phyloP scores from a whole-genome alignment of 805 yeast species.

The Zygoascus flipseniorum region DNA sequence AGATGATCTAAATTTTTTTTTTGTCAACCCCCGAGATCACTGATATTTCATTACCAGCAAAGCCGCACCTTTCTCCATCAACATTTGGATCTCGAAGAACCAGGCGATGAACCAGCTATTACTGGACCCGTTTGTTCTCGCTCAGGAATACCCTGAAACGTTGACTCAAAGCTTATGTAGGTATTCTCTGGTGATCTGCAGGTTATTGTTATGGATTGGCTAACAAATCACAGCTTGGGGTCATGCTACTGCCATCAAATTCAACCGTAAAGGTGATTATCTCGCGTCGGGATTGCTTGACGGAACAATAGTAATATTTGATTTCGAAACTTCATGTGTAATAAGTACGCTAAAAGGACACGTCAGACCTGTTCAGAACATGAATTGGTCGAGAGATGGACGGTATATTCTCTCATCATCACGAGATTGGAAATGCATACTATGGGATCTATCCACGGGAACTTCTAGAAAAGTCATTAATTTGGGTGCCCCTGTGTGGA shows the following conservation, averaged over 20 bases:
- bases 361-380: conserved; percentile 59
- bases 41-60: not conserved
- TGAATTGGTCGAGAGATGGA: conserved; percentile 70
- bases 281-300: conserved; percentile 70
- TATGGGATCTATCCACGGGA: conserved; percentile 63
- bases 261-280: conserved; percentile 73
- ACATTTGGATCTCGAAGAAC: not conserved
- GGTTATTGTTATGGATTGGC: not conserved
- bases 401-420: conserved; percentile 60
- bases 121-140: conserved; percentile 83
- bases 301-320: conserved; percentile 68
- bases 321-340: conserved; percentile 55
- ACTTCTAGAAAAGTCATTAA: conserved; percentile 36
- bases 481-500: conserved; percentile 72
- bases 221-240: conserved; percentile 22
- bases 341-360: conserved; percentile 57
- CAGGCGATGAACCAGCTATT: conserved; percentile 63
- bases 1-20: not conserved
- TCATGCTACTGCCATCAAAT: conserved; percentile 57
- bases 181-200: conserved; percentile 5
- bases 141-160: conserved; percentile 85
- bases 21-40: not conserved
- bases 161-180: conserved; percentile 53
- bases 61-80: not conserved
- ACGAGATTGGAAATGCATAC: conserved; percentile 71